Base-by-base conservation (phyloP, 139 green algal genomes). In the Tetradesmus obliquus region DNA sequence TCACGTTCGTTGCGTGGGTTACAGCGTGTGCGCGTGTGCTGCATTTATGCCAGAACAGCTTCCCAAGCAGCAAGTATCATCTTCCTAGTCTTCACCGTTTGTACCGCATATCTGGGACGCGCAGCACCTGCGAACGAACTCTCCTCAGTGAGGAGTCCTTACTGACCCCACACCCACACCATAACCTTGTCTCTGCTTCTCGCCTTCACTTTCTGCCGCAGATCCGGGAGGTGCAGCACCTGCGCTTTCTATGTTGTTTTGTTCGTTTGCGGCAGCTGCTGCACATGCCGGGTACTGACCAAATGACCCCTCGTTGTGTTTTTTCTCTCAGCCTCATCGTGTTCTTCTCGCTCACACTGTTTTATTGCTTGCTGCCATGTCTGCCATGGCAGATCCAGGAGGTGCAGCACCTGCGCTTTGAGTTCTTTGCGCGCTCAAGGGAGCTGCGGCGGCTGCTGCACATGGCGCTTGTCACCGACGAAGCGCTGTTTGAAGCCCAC, bases 221-320 rank as follows among this genome's bases (percentile, higher is more conserved):
- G 62, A 72, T 90, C 3, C 86, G 84, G 9, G 86, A 82, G 53
- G 69, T 86, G 10, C 87, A 91, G 74, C 87, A 91, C 74, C 51
- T 69, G 53, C 74, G 74, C 55, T 91, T 45, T 45, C 32, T 45
- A 45, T 45, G 32, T 45, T 45, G 62, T 62, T 22, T 54, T 79
- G n/a, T 79, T 79, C 87, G 79, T 91, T n/a, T 86, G 19, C 87
- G 87, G 55, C 87, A 45, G 22, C 87, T 91, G 55, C 74, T 91
- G 87, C 76, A 71, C 87, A 82, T 55, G 15, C 72, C 87, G 2
- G 62, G 62, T 13, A 20, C 62, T 12, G 10, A 72, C 12, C 10
- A 72, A 20, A 15, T 13, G 62, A 12, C 12, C 62, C 12, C 13
- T 12, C 62, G 62, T 13, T 1, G 62, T 13, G 10, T 20, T 13